These are phyloP conservation scores for Hanseniaspora taiwanica DNA, from an alignment of 805 yeast genomes.

Conservation along the genomic window DNA sequence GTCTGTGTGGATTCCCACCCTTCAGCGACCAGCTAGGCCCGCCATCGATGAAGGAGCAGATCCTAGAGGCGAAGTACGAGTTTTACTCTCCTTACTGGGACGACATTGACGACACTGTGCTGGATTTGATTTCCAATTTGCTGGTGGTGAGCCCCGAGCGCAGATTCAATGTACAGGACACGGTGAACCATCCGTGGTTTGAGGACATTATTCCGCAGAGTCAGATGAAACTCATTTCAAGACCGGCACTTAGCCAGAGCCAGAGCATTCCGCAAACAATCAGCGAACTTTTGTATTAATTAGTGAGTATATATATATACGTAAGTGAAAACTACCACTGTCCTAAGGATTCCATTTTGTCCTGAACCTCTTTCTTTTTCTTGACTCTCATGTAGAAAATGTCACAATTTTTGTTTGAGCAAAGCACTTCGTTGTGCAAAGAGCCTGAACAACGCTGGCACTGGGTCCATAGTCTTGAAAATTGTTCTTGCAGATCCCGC, in stretches of 20 bases:
- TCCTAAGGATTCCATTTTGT: constrained; percentile 26
- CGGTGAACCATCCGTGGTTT: constrained; percentile 85
- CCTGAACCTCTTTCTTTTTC: constrained; percentile 29
- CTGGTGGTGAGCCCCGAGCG: constrained; percentile 51
- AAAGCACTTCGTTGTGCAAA: constrained; percentile 86
- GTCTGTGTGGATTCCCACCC: constrained; percentile 77
- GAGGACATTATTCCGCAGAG: constrained; percentile 9
- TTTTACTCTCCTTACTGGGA: constrained; percentile 77
- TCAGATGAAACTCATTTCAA: constrained; percentile 1
- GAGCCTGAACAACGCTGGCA: constrained; percentile 97
- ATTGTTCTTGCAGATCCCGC: constrained; percentile 68
- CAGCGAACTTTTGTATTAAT: constrained; percentile 22
- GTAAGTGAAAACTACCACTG: constrained; percentile 37
- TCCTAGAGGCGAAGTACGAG: constrained; percentile 50
- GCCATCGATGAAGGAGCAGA: constrained; percentile 66
- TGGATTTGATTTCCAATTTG: constrained; percentile 52
- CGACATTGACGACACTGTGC: constrained; percentile 45
- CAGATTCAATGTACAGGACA: constrained; percentile 73
- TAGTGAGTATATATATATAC: no score
- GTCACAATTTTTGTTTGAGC: constrained; percentile 94
- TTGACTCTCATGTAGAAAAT: constrained; percentile 88
- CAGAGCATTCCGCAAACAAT: constrained; percentile 22
- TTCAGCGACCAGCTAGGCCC: constrained; percentile 75
- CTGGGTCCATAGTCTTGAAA: constrained; percentile 90
- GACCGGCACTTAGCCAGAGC: constrained; percentile 1